Conservation (phyloP, 2,329 filamentous ascomycete species). For the Ophiostoma sp. region DNA sequence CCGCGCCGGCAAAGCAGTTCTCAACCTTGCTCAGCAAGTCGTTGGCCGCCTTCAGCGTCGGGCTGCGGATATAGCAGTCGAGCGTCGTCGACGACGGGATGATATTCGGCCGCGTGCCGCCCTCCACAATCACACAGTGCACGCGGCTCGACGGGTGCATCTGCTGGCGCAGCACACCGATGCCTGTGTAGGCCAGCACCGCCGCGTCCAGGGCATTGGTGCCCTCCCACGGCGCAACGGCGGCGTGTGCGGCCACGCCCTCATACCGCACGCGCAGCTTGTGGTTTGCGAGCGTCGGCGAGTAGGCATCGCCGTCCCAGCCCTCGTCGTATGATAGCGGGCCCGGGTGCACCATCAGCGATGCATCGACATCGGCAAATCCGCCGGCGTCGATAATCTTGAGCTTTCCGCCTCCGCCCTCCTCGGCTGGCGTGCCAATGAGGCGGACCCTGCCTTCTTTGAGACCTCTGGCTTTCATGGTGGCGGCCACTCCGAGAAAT, state of each 20-base stretch:
- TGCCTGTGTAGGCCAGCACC: background rate
- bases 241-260: conserved; percentile 10
- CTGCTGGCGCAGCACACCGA: conserved; percentile 13
- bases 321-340: background rate
- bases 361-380: background rate
- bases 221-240: conserved; percentile 16
- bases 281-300: background rate
- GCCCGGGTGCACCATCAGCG: conserved; percentile 9
- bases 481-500: background rate
- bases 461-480: background rate
- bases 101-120: conserved; percentile 1
- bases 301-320: conserved; percentile 8
- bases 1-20: conserved; percentile 8
- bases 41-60: conserved; percentile 5
- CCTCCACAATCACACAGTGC: background rate
- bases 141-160: conserved; percentile 13
- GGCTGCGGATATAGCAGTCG: conserved; percentile 8
- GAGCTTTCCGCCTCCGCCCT: conserved; percentile 17
- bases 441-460: background rate
- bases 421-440: conserved; percentile 14
- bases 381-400: conserved; percentile 11
- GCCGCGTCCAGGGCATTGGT: conserved; percentile 14
- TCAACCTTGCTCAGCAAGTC: conserved; percentile 3
- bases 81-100: background rate
- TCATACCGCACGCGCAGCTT: conserved; percentile 5